phyloP scores from a whole-genome alignment of 2,329 filamentous ascomycete species.

The Cladosporium phlei region DNA sequence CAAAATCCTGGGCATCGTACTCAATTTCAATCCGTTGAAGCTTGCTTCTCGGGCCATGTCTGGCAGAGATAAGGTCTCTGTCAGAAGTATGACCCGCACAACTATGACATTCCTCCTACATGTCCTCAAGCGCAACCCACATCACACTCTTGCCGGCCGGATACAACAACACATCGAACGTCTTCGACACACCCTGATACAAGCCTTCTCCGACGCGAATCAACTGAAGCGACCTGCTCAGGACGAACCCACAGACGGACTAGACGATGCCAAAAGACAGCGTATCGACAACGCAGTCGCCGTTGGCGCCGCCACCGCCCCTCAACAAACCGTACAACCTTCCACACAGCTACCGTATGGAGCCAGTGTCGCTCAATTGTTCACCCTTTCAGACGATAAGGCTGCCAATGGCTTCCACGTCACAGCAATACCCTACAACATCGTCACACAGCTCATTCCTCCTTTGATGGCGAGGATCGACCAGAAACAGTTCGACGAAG shows the following conservation, averaged over 20 bases:
- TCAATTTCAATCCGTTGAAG: constrained; percentile 89
- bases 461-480: constrained; percentile 71
- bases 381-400: constrained; percentile 73
- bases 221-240: constrained; percentile 65
- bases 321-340: constrained; percentile 33
- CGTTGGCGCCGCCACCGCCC: constrained; percentile 19
- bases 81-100: constrained; percentile 94
- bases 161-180: constrained; percentile 87
- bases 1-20: constrained; percentile 77
- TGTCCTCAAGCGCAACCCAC: constrained; percentile 76
- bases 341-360: constrained; percentile 61
- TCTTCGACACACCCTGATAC: constrained; percentile 69
- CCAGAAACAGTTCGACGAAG: constrained; percentile 61
- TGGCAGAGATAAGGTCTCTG: constrained; percentile 70
- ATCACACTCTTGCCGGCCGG: constrained; percentile 65
- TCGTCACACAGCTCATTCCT: constrained; percentile 77
- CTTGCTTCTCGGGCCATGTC: constrained; percentile 48
- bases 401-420: constrained; percentile 78
- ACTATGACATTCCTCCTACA: constrained; percentile 78
- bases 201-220: constrained; percentile 74
- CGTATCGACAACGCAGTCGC: constrained; percentile 55
- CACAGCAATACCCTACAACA: constrained; percentile 66
- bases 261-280: constrained; percentile 77
- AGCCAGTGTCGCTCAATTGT: constrained; percentile 75
- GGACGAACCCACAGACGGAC: constrained; percentile 63